These are phyloP conservation scores for Amanita thiersii DNA, from an alignment of 768 basidiomycete genomes.

Conservation along the genomic window DNA sequence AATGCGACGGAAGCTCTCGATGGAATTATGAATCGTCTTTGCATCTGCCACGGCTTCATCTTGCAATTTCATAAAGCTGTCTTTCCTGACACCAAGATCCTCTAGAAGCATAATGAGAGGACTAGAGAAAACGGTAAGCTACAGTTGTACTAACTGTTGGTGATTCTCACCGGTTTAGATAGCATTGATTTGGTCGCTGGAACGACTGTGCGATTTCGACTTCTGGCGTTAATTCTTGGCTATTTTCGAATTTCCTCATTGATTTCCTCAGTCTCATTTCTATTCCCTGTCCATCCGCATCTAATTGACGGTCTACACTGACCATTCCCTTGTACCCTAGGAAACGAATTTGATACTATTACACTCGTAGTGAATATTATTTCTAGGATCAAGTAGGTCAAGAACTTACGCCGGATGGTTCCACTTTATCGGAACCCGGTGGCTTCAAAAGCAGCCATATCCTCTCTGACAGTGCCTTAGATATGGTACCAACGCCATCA, in stretches of 20 bases:
- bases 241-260: slow-evolving; percentile 69
- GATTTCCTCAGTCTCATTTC: slow-evolving; percentile 64
- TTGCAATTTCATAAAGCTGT: slow-evolving; percentile 58
- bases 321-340: slow-evolving; percentile 82
- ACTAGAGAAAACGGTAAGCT: slow-evolving; percentile 26
- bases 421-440: slow-evolving; percentile 22
- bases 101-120: slow-evolving; percentile 75
- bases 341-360: slow-evolving; percentile 75
- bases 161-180: slow-evolving; percentile 59
- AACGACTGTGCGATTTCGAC: slow-evolving; percentile 73
- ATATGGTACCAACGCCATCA: slow-evolving; percentile 79
- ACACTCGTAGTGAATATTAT: slow-evolving; percentile 5
- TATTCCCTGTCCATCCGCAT: slow-evolving; percentile 35
- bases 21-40: slow-evolving; percentile 51
- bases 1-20: slow-evolving; percentile 37
- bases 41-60: slow-evolving; percentile 46
- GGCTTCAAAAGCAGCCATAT: slow-evolving; percentile 54
- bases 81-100: slow-evolving; percentile 53
- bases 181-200: slow-evolving; percentile 47
- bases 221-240: slow-evolving; percentile 36
- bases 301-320: slow-evolving; percentile 49
- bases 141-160: not conserved
- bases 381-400: not conserved
- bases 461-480: slow-evolving; percentile 40
- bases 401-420: slow-evolving; percentile 53